Percentiles rank a stretch among this genome's conserved stretches.
These are phyloP conservation scores for Pouteria campechiana DNA, from an alignment of 179 eudicot genomes.

Conservation along the genomic window DNA sequence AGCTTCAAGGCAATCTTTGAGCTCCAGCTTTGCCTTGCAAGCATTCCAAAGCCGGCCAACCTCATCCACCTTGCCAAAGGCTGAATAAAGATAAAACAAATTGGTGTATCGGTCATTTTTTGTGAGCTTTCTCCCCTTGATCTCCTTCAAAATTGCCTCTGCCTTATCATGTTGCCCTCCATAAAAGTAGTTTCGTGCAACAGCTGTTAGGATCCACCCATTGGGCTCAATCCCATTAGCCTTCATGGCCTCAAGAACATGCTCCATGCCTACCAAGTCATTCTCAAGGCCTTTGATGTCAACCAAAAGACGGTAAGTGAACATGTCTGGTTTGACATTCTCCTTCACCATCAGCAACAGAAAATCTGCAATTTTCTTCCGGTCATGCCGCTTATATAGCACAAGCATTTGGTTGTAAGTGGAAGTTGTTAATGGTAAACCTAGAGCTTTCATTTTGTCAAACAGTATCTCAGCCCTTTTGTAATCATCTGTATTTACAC, in stretches of 20 bases:
- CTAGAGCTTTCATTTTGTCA: conserved; percentile 68
- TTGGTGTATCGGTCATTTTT: conserved; percentile 16
- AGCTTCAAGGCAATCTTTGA: conserved; percentile 41
- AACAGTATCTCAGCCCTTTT: conserved; percentile 65
- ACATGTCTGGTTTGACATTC: conserved; percentile 44
- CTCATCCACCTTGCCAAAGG: conserved; percentile 55
- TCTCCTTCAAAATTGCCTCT: conserved; percentile 45
- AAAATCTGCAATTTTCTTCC: conserved; percentile 72
- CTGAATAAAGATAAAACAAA: conserved; percentile 58
- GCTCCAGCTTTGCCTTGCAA: conserved; percentile 30
- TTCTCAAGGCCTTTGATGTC: conserved; percentile 62
- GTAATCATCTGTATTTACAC: conserved; percentile 20
- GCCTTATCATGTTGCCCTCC: conserved; percentile 67
- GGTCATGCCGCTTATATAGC: conserved; percentile 57
- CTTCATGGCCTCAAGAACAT: conserved; percentile 74
- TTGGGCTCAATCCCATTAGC: conserved; percentile 56
- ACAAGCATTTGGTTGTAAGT: conserved; percentile 69
- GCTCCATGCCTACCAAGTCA: conserved; percentile 75
- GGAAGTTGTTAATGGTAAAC: conserved; percentile 35
- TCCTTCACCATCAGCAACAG: conserved; percentile 75
- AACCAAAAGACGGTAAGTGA: conserved; percentile 63
- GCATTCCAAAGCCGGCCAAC: conserved; percentile 64
- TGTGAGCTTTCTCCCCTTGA: conserved; percentile 41
- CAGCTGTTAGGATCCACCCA: conserved; percentile 10
- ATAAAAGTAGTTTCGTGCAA: conserved; percentile 56